phyloP scores from a whole-genome alignment of 2,329 filamentous ascomycete species.

The Epicoccum sorghinum region DNA sequence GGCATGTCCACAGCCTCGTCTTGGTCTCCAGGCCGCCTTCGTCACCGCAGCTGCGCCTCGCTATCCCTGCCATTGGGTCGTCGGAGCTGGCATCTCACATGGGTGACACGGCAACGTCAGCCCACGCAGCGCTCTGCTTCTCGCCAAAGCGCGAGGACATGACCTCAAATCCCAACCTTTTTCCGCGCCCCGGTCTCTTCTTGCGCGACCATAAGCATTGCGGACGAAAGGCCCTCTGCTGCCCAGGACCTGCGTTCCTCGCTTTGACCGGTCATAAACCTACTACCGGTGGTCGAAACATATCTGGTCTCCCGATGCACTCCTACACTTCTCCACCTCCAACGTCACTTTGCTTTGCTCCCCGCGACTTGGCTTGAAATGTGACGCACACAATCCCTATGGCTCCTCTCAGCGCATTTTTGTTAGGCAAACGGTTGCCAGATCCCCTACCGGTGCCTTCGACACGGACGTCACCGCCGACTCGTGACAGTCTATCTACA shows the following conservation, averaged over 20 bases:
- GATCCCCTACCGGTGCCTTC: conserved; percentile 25
- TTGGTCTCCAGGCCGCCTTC: conserved; percentile 20
- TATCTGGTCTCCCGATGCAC: background rate
- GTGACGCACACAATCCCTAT: conserved; percentile 20
- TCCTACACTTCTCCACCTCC: too few relatives aligned
- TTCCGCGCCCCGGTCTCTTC: background rate
- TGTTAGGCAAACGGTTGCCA: conserved; percentile 27
- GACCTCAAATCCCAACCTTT: conserved; percentile 3
- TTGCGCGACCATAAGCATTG: conserved; percentile 11
- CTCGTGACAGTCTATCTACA: conserved; percentile 29
- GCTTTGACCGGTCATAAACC: background rate
- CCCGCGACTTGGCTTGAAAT: background rate
- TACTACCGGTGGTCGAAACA: background rate
- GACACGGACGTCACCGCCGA: conserved; percentile 36
- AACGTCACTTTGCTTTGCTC: background rate
- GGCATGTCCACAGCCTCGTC: conserved; percentile 26
- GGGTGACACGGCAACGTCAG: conserved; percentile 4
- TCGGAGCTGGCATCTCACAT: background rate
- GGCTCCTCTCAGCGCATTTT: conserved; percentile 27
- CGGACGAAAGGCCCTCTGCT: background rate
- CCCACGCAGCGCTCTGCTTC: background rate
- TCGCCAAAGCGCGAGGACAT: background rate
- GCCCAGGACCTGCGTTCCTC: background rate
- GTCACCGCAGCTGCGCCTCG: conserved; percentile 9
- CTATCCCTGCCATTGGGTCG: conserved; percentile 5